Percentiles rank a stretch among this genome's conserved stretches.
Conservation (phyloP, 768 basidiomycete genomes). For the Coprinopsis sp. region DNA sequence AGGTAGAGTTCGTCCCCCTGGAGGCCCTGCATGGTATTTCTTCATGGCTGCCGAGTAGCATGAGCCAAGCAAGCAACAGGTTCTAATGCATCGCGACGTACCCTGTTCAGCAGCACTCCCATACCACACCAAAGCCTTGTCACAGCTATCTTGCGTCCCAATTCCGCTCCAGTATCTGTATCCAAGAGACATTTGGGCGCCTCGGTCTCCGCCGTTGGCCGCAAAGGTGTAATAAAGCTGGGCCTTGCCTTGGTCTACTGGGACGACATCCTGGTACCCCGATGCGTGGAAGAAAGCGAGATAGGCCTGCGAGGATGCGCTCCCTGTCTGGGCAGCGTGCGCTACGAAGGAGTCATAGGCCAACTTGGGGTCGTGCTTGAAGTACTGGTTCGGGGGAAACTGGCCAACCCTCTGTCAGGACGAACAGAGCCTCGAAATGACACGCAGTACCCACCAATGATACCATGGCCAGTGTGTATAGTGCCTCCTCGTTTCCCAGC, state of each 20-base stretch:
- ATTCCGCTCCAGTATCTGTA: constrained; percentile 97
- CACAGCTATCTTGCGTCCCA: constrained; percentile 82
- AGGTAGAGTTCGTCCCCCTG: constrained; percentile 84
- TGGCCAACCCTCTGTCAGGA: too few species aligned
- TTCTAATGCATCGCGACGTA: constrained; percentile 22
- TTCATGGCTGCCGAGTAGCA: constrained; percentile 57
- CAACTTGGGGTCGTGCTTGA: constrained; percentile 53
- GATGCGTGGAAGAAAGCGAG: constrained; percentile 88
- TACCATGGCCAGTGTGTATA: constrained; percentile 62
- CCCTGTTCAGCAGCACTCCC: constrained; percentile 84
- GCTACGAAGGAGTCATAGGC: constrained; percentile 60
- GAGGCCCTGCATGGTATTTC: constrained; percentile 79
- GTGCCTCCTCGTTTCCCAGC: constrained; percentile 68
- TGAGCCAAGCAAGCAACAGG: background rate
- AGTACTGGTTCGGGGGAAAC: constrained; percentile 73
- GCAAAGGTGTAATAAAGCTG: constrained; percentile 93
- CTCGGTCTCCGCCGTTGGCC: constrained; percentile 80
- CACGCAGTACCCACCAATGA: constrained; percentile 50
- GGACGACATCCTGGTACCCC: constrained; percentile 64
- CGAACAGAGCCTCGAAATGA: background rate
- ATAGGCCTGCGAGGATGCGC: constrained; percentile 81
- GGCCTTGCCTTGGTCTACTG: constrained; percentile 72
- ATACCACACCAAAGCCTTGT: constrained; percentile 83
- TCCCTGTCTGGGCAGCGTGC: constrained; percentile 70
- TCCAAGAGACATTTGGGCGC: constrained; percentile 88